A percentile compares a stretch with the other conserved stretches of the same genome.
These are phyloP conservation scores for Rhizopogon parksii DNA, from an alignment of 1,284 basidiomycete species.

Conservation along the genomic window DNA sequence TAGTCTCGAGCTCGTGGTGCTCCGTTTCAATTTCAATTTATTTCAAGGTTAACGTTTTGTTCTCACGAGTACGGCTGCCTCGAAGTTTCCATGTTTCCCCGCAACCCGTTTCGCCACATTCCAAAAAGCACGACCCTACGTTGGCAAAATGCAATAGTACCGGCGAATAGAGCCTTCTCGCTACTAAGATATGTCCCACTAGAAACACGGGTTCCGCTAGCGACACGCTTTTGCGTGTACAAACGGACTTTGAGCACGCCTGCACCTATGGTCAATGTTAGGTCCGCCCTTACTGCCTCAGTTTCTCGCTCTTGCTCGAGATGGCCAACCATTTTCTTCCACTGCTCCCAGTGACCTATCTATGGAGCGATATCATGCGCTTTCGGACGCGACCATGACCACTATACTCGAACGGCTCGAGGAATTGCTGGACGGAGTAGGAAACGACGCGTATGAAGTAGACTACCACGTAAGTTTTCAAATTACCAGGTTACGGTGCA, in stretches of 20 bases:
- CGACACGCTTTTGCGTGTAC: conserved; percentile 6
- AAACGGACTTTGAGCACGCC: conserved; percentile 40
- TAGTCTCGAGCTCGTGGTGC: background rate
- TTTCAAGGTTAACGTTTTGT: background rate
- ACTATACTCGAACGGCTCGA: conserved; percentile 76
- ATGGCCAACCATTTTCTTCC: background rate
- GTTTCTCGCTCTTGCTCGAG: background rate
- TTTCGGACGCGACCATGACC: conserved; percentile 83
- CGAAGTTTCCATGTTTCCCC: conserved; percentile 2
- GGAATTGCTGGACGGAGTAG: conserved; percentile 58
- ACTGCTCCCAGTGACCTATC: conserved; percentile 44
- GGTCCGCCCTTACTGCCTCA: conserved; percentile 28
- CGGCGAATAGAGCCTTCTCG: background rate
- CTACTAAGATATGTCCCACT: background rate
- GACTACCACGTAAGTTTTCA: conserved; percentile 80
- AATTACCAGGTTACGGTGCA: background rate
- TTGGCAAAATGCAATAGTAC: background rate
- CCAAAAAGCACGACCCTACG: background rate
- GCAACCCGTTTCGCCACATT: conserved; percentile 1
- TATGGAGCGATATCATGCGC: conserved; percentile 64
- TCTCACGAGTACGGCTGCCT: conserved; percentile 1
- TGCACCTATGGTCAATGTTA: conserved; percentile 39
- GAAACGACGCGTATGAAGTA: conserved; percentile 68
- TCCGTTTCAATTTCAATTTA: too few relatives aligned
- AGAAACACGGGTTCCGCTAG: background rate